Percentiles rank a stretch among this genome's conserved stretches.
Evolutionary conservation across 805 yeast species (phyloP).

Genomic region (Candida pseudofarinosa): DNA sequence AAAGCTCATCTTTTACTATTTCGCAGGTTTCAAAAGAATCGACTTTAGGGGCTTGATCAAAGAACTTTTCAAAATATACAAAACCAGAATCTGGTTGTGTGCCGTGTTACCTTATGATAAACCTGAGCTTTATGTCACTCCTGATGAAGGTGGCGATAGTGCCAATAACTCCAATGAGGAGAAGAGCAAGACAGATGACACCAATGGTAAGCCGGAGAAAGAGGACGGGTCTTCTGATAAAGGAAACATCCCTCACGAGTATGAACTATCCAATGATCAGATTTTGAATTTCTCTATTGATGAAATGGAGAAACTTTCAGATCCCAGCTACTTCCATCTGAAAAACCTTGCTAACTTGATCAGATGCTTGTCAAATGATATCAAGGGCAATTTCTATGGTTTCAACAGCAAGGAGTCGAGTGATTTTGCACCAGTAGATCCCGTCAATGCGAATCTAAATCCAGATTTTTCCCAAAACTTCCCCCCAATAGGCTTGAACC

Average conservation of each 20-base stretch:
- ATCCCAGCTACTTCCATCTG: conserved; percentile 51
- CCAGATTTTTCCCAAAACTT: neutral
- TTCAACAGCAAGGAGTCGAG: conserved; percentile 18
- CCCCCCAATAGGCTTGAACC: neutral
- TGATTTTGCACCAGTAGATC: neutral
- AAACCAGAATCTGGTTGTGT: conserved; percentile 46
- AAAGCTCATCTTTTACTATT: conserved; percentile 43
- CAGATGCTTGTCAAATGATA: conserved; percentile 40
- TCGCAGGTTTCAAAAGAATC: conserved; percentile 42
- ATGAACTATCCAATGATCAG: conserved; percentile 36
- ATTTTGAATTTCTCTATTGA: conserved; percentile 40
- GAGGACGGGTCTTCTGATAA: neutral
- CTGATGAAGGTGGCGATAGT: conserved; percentile 4
- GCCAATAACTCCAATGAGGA: conserved; percentile 3
- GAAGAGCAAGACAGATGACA: neutral
- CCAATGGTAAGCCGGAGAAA: neutral
- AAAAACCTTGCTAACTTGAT: conserved; percentile 46
- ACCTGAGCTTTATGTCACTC: conserved; percentile 26
- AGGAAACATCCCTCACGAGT: conserved; percentile 30
- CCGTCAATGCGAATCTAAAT: neutral
- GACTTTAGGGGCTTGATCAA: conserved; percentile 43
- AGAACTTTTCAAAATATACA: conserved; percentile 42
- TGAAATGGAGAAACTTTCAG: conserved; percentile 37
- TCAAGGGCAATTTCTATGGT: conserved; percentile 40
- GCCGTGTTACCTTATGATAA: conserved; percentile 41